These are phyloP conservation scores for Sclerospora graminicola DNA, from an alignment of 352 stramenopile species.

Conservation along the genomic window DNA sequence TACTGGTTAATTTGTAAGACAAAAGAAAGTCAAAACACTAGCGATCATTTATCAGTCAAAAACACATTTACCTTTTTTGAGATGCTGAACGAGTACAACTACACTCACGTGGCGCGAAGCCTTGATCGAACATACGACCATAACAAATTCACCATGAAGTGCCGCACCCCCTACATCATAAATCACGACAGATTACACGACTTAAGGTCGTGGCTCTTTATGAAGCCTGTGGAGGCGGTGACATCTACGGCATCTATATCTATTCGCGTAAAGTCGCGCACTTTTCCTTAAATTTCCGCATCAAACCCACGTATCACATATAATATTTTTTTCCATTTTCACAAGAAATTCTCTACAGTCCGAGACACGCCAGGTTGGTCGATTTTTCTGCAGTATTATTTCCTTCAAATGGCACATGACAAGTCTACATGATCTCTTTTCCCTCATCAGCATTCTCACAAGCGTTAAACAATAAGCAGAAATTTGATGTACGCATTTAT, in stretches of 20 bases:
- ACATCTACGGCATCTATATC: slow-evolving; percentile 18
- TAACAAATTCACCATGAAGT: slow-evolving; percentile 50
- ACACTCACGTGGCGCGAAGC: slow-evolving; percentile 39
- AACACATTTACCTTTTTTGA: slow-evolving; percentile 28
- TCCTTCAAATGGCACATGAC: slow-evolving; percentile 60
- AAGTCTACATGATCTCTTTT: slow-evolving; percentile 54
- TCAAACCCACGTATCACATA: slow-evolving; percentile 45
- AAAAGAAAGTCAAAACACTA: slow-evolving; percentile 2
- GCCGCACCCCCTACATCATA: slow-evolving; percentile 62
- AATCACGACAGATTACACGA: slow-evolving; percentile 47
- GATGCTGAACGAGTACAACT: slow-evolving; percentile 34
- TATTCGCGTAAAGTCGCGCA: slow-evolving; percentile 25
- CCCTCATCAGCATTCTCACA: slow-evolving; percentile 39
- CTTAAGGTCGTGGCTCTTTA: slow-evolving; percentile 36
- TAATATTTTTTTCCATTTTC: slow-evolving; percentile 26
- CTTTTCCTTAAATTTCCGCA: slow-evolving; percentile 33
- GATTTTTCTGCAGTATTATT: slow-evolving; percentile 32
- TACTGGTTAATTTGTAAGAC: slow-evolving; percentile 28
- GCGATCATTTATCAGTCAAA: background rate
- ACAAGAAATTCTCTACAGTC: slow-evolving; percentile 50
- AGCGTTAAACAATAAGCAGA: slow-evolving; percentile 88
- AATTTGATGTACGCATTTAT: slow-evolving; percentile 85
- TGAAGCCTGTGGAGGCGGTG: slow-evolving; percentile 17
- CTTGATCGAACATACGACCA: slow-evolving; percentile 66
- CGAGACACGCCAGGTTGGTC: slow-evolving; percentile 32